Percentiles rank a stretch among this genome's conserved stretches.
phyloP scores from a whole-genome alignment of 352 stramenopile genomes.

The Phytophthora nicotianae region DNA sequence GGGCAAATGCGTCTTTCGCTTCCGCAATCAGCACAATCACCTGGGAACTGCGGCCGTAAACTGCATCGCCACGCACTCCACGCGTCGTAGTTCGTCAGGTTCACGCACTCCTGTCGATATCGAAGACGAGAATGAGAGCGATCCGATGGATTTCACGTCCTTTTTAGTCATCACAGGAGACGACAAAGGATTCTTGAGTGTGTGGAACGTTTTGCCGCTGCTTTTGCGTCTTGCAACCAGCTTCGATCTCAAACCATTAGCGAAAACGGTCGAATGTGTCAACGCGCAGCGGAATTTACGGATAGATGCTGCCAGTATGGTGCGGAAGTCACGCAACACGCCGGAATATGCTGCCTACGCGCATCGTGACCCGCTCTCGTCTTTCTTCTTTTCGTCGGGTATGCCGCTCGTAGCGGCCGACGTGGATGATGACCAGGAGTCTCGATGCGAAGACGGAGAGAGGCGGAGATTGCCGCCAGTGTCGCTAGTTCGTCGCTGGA shows the following conservation, averaged over 20 bases:
- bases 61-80: conserved; percentile 47
- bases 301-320: conserved; percentile 69
- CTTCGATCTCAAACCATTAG: conserved; percentile 48
- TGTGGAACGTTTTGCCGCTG: conserved; percentile 77
- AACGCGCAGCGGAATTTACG: conserved; percentile 80
- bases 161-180: conserved; percentile 75
- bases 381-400: conserved; percentile 66
- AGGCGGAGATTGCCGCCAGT: conserved; percentile 26
- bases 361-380: conserved; percentile 47
- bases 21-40: conserved; percentile 56
- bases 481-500: conserved; percentile 63
- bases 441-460: conserved; percentile 23
- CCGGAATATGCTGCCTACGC: conserved; percentile 66
- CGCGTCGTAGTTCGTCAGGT: conserved; percentile 11
- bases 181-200: conserved; percentile 73
- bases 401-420: conserved; percentile 52
- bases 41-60: conserved; percentile 52
- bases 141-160: conserved; percentile 39
- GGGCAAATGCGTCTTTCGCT: conserved; percentile 78
- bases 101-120: conserved; percentile 2
- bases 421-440: conserved; percentile 19
- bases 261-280: conserved; percentile 64
- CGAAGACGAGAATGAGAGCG: conserved; percentile 24
- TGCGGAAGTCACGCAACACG: conserved; percentile 69
- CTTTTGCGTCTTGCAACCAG: conserved; percentile 65